A percentile compares a stretch with the other conserved stretches of the same genome.
These are phyloP conservation scores for Cruciata laevipes DNA, from an alignment of 257 asterid genomes.

Conservation along the genomic window DNA sequence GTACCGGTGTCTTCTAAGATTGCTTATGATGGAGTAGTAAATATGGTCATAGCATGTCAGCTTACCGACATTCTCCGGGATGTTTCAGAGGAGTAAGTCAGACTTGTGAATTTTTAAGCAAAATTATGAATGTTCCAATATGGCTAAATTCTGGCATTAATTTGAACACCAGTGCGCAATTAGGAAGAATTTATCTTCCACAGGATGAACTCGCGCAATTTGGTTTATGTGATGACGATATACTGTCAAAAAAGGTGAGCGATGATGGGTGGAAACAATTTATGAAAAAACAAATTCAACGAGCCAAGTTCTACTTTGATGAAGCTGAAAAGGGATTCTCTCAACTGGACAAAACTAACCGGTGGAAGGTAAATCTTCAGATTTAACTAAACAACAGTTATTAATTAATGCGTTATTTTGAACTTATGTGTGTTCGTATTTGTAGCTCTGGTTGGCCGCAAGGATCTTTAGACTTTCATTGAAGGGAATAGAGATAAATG, in stretches of 20 bases:
- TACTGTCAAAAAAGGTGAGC: conserved; percentile 48
- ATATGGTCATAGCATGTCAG: too few relatives aligned
- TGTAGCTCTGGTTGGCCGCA: conserved; percentile 75
- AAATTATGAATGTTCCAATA: background rate
- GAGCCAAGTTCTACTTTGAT: conserved; percentile 65
- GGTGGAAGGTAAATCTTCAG: conserved; percentile 67
- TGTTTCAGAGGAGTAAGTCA: too few relatives aligned
- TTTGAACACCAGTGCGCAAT: conserved; percentile 37
- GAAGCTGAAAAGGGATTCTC: conserved; percentile 66
- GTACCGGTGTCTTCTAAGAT: too few relatives aligned
- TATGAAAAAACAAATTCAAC: conserved; percentile 63
- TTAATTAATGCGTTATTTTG: too few relatives aligned
- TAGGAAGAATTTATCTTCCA: conserved; percentile 83
- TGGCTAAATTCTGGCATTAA: background rate
- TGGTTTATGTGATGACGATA: conserved; percentile 51
- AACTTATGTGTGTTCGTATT: background rate
- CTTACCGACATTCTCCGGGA: too few relatives aligned
- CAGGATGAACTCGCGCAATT: conserved; percentile 62
- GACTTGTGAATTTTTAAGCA: too few relatives aligned
- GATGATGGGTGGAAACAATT: conserved; percentile 61
- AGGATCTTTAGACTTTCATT: conserved; percentile 52
- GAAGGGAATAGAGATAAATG: conserved; percentile 58
- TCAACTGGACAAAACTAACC: conserved; percentile 61
- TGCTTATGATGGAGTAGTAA: too few relatives aligned
- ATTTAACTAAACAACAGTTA: too few relatives aligned